Percentiles rank a stretch among this genome's conserved stretches.
These are phyloP conservation scores for Acanthamoeba sp. DNA, from an alignment of 208 protist genomes.

Conservation along the genomic window DNA sequence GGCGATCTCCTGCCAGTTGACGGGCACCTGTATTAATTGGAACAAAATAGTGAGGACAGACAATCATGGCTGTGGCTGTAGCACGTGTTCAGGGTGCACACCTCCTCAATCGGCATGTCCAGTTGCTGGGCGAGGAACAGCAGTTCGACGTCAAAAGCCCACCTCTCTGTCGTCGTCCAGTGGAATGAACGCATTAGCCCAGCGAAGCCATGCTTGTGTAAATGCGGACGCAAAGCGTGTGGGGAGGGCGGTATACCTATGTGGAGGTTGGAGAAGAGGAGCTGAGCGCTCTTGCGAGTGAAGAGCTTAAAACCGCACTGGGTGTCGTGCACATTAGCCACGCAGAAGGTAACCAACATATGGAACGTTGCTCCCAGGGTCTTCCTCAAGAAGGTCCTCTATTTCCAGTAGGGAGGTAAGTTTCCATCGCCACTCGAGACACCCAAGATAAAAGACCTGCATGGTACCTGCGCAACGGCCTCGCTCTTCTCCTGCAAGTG, in stretches of 20 bases:
- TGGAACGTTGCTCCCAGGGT: conserved; percentile 87
- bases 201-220: not conserved
- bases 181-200: too few relatives aligned
- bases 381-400: conserved; percentile 81
- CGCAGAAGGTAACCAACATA: conserved; percentile 85
- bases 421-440: not conserved
- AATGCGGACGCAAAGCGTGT: not conserved
- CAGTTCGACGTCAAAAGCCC: conserved; percentile 92
- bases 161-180: conserved; percentile 79
- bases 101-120: conserved; percentile 86
- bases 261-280: conserved; percentile 85
- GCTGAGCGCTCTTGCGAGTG: conserved; percentile 78
- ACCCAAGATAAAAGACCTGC: not conserved
- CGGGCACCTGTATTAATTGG: conserved; percentile 83
- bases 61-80: not conserved
- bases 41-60: too few relatives aligned
- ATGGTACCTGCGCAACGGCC: conserved; percentile 80
- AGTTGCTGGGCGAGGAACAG: conserved; percentile 86
- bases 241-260: conserved; percentile 77
- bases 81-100: conserved; percentile 36
- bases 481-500: conserved; percentile 86
- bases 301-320: conserved; percentile 94
- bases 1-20: conserved; percentile 91
- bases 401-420: conserved; percentile 7
- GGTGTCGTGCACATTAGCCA: conserved; percentile 88